phyloP scores from a whole-genome alignment of 768 basidiomycete species.

The Chalciporus piperatus region DNA sequence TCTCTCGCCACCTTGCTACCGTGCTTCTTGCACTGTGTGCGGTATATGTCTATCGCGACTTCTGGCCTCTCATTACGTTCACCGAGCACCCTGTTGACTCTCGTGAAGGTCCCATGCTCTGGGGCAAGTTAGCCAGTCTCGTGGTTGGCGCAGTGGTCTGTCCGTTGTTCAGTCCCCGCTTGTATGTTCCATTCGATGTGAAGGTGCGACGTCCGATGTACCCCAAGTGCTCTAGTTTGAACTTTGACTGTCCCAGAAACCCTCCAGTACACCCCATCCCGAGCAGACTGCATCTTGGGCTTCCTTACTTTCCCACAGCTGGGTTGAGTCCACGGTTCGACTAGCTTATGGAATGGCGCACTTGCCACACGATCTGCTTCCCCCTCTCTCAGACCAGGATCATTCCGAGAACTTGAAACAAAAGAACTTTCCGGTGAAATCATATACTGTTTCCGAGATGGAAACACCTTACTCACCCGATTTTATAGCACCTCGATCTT shows the following conservation, averaged over 20 bases:
- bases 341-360: conserved; percentile 40
- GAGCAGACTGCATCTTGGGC: too few relatives aligned
- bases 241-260: too few relatives aligned
- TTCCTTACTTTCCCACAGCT: too few relatives aligned
- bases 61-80: conserved; percentile 60
- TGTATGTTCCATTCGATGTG: conserved; percentile 57
- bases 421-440: conserved; percentile 38
- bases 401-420: too few relatives aligned
- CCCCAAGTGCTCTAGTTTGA: too few relatives aligned
- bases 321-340: too few relatives aligned
- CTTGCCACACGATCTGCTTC: conserved; percentile 41
- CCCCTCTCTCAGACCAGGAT: conserved; percentile 47
- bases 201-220: neutral
- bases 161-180: conserved; percentile 54
- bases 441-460: neutral
- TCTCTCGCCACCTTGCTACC: conserved; percentile 40
- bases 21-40: conserved; percentile 46
- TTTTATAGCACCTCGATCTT: conserved; percentile 22
- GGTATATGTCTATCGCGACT: conserved; percentile 53
- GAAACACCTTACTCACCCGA: neutral
- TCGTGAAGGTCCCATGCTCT: conserved; percentile 46
- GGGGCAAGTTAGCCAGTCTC: conserved; percentile 50
- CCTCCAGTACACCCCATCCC: too few relatives aligned
- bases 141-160: conserved; percentile 43
- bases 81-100: conserved; percentile 46